These are phyloP conservation scores for Moesziomyces sp. DNA, from an alignment of 1,284 basidiomycete genomes.

Conservation along the genomic window DNA sequence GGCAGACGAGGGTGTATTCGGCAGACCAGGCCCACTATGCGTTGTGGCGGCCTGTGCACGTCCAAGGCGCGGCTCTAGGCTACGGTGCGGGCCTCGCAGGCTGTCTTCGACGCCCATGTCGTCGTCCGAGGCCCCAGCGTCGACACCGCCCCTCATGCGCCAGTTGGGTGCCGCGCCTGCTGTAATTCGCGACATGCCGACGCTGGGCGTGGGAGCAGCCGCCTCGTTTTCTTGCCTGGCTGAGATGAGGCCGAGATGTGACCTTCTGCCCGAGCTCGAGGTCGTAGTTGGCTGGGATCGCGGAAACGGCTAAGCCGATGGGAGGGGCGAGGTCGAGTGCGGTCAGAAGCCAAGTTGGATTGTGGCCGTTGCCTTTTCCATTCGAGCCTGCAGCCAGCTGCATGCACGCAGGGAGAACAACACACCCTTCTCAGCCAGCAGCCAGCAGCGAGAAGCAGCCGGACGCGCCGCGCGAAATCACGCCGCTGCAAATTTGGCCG, in stretches of 20 bases:
- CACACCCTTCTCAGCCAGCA: slow-evolving; percentile 1
- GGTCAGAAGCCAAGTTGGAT: no score
- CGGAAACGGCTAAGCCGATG: no score
- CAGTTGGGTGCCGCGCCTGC: background rate
- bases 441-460: no score
- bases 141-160: background rate
- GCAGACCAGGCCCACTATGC: background rate
- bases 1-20: background rate
- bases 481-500: no score
- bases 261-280: no score
- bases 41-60: background rate
- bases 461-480: no score
- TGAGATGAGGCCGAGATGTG: no score
- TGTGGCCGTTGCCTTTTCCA: no score
- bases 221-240: background rate
- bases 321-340: no score
- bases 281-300: no score
- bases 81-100: slow-evolving; percentile 1
- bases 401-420: slow-evolving; percentile 8
- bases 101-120: slow-evolving; percentile 15
- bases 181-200: slow-evolving; percentile 4
- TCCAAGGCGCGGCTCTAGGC: background rate
- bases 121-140: slow-evolving; percentile 5
- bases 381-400: no score
- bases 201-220: slow-evolving; percentile 1